These are phyloP conservation scores for Fraxinus floribunda DNA, from an alignment of 305 asterid species.

Conservation along the genomic window DNA sequence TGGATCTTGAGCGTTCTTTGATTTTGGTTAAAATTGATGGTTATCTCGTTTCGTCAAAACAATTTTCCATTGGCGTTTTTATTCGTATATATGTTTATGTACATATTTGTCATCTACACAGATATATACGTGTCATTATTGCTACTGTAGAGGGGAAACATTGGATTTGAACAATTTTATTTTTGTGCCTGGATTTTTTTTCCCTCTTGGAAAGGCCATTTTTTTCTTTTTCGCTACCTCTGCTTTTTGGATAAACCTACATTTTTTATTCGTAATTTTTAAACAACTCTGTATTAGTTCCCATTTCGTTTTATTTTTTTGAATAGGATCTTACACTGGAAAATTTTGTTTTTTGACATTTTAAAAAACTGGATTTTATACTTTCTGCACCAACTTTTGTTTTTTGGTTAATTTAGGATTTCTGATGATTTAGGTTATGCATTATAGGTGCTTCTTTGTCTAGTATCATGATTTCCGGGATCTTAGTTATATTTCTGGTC, in stretches of 20 bases:
- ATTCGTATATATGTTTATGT: slow-evolving; percentile 3
- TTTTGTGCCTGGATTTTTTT: neutral
- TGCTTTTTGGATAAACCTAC: slow-evolving; percentile 13
- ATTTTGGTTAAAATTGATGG: slow-evolving; percentile 22
- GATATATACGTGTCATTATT: neutral
- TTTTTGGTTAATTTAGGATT: neutral
- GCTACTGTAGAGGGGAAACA: slow-evolving; percentile 11
- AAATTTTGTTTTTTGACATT: neutral
- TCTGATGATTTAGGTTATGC: neutral
- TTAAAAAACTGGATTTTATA: slow-evolving; percentile 5
- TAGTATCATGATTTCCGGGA: neutral
- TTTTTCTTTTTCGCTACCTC: slow-evolving; percentile 14
- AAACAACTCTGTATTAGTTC: neutral
- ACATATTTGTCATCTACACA: neutral
- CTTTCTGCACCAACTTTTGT: slow-evolving; percentile 5
- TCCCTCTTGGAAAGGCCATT: neutral
- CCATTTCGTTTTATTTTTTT: neutral
- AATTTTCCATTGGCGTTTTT: slow-evolving; percentile 1
- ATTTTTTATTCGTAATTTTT: slow-evolving; percentile 6
- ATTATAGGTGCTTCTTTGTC: neutral
- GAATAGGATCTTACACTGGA: slow-evolving; percentile 1
- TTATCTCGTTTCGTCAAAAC: slow-evolving; percentile 7
- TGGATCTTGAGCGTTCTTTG: slow-evolving; percentile 39
- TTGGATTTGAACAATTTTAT: slow-evolving; percentile 9
- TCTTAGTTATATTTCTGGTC: neutral